Percentiles rank a stretch among this genome's conserved stretches.
These are phyloP conservation scores for Talaromyces thailandensis DNA, from an alignment of 495 filamentous ascomycete species.

Conservation along the genomic window DNA sequence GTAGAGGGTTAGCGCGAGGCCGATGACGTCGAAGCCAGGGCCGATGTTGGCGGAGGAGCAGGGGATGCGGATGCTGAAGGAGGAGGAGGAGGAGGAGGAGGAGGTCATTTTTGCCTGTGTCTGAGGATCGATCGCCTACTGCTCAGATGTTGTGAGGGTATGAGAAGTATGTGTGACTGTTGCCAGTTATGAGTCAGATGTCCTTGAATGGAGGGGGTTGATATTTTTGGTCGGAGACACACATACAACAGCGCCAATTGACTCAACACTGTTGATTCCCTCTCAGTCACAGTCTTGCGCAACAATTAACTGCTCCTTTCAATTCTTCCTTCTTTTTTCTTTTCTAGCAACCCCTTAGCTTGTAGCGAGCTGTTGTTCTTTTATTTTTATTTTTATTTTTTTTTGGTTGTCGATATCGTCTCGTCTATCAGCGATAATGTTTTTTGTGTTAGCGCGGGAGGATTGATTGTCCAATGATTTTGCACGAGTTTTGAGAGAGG, in stretches of 20 bases:
- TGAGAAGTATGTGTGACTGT: not conserved
- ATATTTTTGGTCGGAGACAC: not conserved
- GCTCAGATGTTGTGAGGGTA: not conserved
- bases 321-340: not conserved
- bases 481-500: not conserved
- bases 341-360: not conserved
- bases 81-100: slow-evolving; percentile 36
- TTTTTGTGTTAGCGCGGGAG: not conserved
- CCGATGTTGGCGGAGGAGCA: slow-evolving; percentile 95
- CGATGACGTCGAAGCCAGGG: slow-evolving; percentile 95
- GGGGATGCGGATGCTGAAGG: slow-evolving; percentile 57
- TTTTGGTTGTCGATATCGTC: not conserved
- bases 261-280: not conserved
- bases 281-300: not conserved
- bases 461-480: not conserved
- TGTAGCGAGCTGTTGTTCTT: not conserved
- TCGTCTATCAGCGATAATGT: not conserved
- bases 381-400: too few relatives aligned
- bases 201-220: not conserved
- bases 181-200: not conserved
- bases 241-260: not conserved
- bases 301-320: not conserved
- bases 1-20: slow-evolving; percentile 82
- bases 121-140: not conserved
- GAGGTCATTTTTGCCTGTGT: slow-evolving; percentile 1